phyloP scores from a whole-genome alignment of 2,329 filamentous ascomycete species.

The Gliomastix tumulicola region DNA sequence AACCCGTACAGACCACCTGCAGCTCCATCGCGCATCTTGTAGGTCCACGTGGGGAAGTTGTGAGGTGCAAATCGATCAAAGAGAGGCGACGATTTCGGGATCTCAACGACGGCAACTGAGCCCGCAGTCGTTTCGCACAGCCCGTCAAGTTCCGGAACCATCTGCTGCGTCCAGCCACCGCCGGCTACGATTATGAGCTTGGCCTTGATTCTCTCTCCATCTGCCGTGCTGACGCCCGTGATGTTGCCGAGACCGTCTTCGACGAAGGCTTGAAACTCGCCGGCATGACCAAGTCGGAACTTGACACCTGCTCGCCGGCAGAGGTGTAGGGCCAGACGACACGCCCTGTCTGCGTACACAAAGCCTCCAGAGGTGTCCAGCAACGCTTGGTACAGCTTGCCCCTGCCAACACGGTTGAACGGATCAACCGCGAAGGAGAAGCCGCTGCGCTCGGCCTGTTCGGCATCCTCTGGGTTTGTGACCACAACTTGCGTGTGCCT shows the following conservation, averaged over 20 bases:
- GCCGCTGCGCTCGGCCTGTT: constrained; percentile 17
- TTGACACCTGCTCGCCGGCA: constrained; percentile 29
- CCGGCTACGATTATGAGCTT: constrained; percentile 14
- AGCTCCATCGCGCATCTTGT: constrained; percentile 11
- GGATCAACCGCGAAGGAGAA: constrained; percentile 24
- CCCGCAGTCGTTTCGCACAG: constrained; percentile 11
- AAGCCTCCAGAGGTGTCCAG: constrained; percentile 39
- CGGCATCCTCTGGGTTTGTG: constrained; percentile 14
- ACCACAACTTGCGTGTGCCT: constrained; percentile 25
- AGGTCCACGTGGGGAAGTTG: constrained; percentile 21
- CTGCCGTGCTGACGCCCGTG: neutral
- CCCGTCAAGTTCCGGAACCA: constrained; percentile 9
- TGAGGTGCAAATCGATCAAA: constrained; percentile 6
- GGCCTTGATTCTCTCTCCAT: constrained; percentile 8
- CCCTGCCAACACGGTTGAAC: constrained; percentile 18
- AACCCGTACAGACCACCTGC: constrained; percentile 41
- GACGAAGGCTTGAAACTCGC: constrained; percentile 18
- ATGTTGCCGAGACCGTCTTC: constrained; percentile 17
- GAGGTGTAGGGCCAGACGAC: constrained; percentile 33
- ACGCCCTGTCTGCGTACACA: constrained; percentile 36
- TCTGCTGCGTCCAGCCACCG: constrained; percentile 7
- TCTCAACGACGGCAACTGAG: constrained; percentile 7
- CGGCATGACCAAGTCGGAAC: constrained; percentile 27
- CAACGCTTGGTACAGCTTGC: constrained; percentile 26
- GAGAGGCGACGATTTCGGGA: constrained; percentile 5